Evolutionary conservation across 352 stramenopile species (phyloP), one percentile per base, ranked within the genome.

Genomic region (Thalassiosira hispida): DNA sequence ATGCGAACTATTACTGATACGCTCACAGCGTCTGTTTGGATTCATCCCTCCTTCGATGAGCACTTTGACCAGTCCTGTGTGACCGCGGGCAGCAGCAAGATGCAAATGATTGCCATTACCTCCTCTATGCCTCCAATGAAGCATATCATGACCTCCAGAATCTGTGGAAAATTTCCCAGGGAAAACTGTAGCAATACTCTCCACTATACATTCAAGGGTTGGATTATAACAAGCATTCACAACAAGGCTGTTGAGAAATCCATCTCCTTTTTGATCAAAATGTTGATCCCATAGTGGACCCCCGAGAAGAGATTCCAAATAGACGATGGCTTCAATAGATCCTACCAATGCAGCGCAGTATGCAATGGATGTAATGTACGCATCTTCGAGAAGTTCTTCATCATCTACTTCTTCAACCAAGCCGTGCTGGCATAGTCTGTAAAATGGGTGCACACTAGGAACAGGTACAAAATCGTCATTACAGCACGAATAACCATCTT

Each of bases 11-110:
- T 44, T 5, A 53, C 16, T 29, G 16, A 69, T 63, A 22, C 23
- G 20, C 18, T 62, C 46, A 49, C 66, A 75, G 8, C 33, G 29
- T 25, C 25, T 33, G 12, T 11, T 38, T 29, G 66, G 66, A 64
- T 75, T 68, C 66, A 75, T 75, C 2, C 66, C 66, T 22, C 31
- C 53, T 66, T 65, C 52, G n/a, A 75, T 47, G 14, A 75, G 66
- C 46, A 57, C 66, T 38, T 23, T 42, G n/a, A 75, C 66, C 29
- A 75, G 33, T 46, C 33, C 22, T 44, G 51, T 53, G 53, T 75
- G 66, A 20, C 66, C 66, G 16, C 53, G 46, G 0, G 16, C 66
- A 75, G 66, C 66, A 68, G 66, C 66, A 55, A 68, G 29, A 42
- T 75, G 66, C n/a, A 75, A 18, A 40, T 59, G 35, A 46, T 75